Conservation (phyloP, 768 basidiomycete species). For the Pleurotus ostreatus region DNA sequence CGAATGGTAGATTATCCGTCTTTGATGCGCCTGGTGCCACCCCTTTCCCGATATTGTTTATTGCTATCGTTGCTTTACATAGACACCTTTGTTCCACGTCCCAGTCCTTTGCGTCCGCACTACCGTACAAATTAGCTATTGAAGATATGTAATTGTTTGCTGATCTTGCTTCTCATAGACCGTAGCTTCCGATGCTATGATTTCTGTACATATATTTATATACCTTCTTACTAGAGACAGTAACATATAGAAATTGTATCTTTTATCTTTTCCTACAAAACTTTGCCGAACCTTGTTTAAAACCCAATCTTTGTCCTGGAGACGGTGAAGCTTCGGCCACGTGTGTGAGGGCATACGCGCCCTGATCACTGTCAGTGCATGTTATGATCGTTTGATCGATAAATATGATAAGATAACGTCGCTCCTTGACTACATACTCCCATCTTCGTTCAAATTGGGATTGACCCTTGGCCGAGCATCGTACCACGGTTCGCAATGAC, state of each 20-base stretch:
- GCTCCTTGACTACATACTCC: not conserved
- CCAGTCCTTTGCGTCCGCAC: not conserved
- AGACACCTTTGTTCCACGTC: not conserved
- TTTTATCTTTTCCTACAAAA: not conserved
- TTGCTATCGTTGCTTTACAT: constrained; percentile 5
- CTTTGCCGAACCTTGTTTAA: not conserved
- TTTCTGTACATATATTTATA: too few relatives aligned
- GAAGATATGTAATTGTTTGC: not conserved
- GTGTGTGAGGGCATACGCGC: not conserved
- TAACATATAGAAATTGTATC: not conserved
- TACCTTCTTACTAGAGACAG: not conserved
- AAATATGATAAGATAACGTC: not conserved
- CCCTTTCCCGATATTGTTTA: not conserved
- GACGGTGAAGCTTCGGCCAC: not conserved
- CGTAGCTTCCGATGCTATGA: too few relatives aligned
- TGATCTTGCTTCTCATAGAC: not conserved
- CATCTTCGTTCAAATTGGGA: not conserved
- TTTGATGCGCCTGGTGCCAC: not conserved
- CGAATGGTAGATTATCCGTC: constrained; percentile 59
- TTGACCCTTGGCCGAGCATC: not conserved
- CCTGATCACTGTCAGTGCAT: not conserved
- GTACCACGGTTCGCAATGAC: constrained; percentile 17
- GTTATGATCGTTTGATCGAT: not conserved
- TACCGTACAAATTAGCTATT: constrained; percentile 3
- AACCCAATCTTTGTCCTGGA: not conserved